phyloP scores from a whole-genome alignment of 257 asterid genomes.

The Thymus quinquecostatus region DNA sequence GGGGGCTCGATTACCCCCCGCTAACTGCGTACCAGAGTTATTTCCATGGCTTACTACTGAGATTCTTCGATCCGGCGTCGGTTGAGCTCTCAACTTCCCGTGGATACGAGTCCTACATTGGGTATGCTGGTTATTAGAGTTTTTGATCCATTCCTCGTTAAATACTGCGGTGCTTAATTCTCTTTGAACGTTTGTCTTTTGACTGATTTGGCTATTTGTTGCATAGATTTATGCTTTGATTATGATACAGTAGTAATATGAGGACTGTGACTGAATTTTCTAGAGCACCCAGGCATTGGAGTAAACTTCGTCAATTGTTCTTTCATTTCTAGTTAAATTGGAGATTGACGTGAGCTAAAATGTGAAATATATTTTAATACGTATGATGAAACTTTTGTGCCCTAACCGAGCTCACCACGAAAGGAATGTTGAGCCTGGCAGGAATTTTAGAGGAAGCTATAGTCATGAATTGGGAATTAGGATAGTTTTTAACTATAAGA shows the following conservation, averaged over 20 bases:
- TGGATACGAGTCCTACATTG: constrained; percentile 85
- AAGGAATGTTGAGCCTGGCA: neutral
- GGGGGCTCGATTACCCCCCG: constrained; percentile 99
- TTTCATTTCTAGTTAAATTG: constrained; percentile 1
- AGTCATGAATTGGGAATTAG: constrained; percentile 18
- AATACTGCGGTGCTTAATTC: neutral
- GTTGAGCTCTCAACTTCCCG: constrained; percentile 64
- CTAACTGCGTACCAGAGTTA: constrained; percentile 94
- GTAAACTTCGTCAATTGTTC: neutral
- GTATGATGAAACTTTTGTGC: constrained; percentile 3
- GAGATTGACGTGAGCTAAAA: constrained; percentile 13
- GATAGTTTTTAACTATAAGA: neutral
- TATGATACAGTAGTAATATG: neutral
- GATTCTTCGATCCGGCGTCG: constrained; percentile 70
- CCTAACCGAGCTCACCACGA: neutral
- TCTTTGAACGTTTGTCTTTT: neutral
- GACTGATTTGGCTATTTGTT: neutral
- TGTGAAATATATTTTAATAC: neutral
- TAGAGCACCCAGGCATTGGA: neutral
- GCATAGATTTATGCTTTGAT: constrained; percentile 13
- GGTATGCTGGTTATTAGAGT: constrained; percentile 52
- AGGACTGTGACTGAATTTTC: constrained; percentile 4
- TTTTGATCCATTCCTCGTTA: constrained; percentile 9
- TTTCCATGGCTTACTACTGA: constrained; percentile 65
- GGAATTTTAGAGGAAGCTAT: constrained; percentile 4